These are phyloP conservation scores for Tulasnella sp. DNA, from an alignment of 768 basidiomycete species.

Conservation along the genomic window DNA sequence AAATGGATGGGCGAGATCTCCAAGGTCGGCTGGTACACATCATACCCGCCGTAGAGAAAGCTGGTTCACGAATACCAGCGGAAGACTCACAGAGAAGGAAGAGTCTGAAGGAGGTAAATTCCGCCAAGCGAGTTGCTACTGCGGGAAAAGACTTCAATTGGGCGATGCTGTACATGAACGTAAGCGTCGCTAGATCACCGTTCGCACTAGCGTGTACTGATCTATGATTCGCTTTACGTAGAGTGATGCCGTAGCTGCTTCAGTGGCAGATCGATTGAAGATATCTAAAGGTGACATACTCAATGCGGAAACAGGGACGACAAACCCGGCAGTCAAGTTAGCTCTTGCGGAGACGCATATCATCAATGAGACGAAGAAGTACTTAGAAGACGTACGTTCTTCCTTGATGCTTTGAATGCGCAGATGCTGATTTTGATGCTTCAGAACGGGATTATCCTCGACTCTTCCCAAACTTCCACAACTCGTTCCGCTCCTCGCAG, in stretches of 20 bases:
- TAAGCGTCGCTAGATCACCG: slow-evolving; percentile 42
- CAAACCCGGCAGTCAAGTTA: slow-evolving; percentile 74
- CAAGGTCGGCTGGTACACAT: slow-evolving; percentile 90
- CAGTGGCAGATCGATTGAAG: slow-evolving; percentile 80
- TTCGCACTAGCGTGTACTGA: not conserved
- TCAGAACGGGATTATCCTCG: slow-evolving; percentile 29
- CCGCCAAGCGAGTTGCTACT: slow-evolving; percentile 50
- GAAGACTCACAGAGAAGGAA: slow-evolving; percentile 32
- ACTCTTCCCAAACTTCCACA: slow-evolving; percentile 25
- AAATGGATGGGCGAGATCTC: slow-evolving; percentile 73
- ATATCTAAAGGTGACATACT: slow-evolving; percentile 81
- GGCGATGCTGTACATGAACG: slow-evolving; percentile 96
- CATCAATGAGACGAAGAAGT: slow-evolving; percentile 88
- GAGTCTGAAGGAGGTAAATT: slow-evolving; percentile 48
- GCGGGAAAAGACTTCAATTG: slow-evolving; percentile 82
- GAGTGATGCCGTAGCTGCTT: slow-evolving; percentile 90
- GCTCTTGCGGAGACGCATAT: slow-evolving; percentile 94
- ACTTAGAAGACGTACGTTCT: slow-evolving; percentile 46
- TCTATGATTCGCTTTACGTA: slow-evolving; percentile 26
- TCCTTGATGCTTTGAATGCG: not conserved
- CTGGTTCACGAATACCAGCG: slow-evolving; percentile 22
- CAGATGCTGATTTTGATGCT: no score
- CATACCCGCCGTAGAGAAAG: slow-evolving; percentile 66
- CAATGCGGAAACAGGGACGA: slow-evolving; percentile 49
- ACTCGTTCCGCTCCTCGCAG: slow-evolving; percentile 37